Conservation (phyloP, 352 stramenopile genomes). For the Pythium folliculosum region DNA sequence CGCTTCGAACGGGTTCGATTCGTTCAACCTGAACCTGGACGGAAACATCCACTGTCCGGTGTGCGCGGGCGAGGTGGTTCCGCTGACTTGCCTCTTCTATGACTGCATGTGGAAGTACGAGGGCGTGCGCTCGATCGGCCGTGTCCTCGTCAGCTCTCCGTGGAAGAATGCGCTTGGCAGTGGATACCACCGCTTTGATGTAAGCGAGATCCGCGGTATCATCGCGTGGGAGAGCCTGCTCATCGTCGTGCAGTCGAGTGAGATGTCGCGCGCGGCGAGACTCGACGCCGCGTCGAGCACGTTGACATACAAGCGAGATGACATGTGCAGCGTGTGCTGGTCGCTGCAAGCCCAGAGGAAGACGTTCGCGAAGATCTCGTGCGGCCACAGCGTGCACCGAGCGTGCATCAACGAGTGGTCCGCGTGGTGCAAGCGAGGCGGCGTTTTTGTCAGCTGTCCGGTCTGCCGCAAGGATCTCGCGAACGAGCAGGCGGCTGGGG, state of each 20-base stretch:
- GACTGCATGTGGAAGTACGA: conserved; percentile 39
- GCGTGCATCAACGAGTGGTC: conserved; percentile 2
- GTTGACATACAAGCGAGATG: neutral
- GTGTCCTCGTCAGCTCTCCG: conserved; percentile 18
- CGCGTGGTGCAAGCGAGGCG: neutral
- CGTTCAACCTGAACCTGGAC: conserved; percentile 33
- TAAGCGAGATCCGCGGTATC: conserved; percentile 10
- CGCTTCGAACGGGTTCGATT: conserved; percentile 9
- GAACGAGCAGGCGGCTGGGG: neutral
- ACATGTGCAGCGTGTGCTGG: conserved; percentile 10
- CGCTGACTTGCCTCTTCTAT: conserved; percentile 33
- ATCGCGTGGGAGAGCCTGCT: conserved; percentile 22
- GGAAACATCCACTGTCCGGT: conserved; percentile 22
- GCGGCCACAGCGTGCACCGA: neutral
- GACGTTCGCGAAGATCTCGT: neutral
- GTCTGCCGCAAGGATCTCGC: conserved; percentile 2
- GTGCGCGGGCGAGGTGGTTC: conserved; percentile 19
- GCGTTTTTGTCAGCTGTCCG: conserved; percentile 1
- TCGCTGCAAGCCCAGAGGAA: neutral
- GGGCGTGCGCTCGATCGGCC: conserved; percentile 8
- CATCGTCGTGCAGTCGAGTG: neutral
- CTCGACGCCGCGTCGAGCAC: neutral
- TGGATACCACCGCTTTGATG: conserved; percentile 21
- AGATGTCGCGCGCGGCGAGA: neutral
- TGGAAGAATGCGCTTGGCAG: conserved; percentile 24